Conservation (phyloP, 78 protist species). For the slime mould (Dictyostelium discoideum) region DNA sequence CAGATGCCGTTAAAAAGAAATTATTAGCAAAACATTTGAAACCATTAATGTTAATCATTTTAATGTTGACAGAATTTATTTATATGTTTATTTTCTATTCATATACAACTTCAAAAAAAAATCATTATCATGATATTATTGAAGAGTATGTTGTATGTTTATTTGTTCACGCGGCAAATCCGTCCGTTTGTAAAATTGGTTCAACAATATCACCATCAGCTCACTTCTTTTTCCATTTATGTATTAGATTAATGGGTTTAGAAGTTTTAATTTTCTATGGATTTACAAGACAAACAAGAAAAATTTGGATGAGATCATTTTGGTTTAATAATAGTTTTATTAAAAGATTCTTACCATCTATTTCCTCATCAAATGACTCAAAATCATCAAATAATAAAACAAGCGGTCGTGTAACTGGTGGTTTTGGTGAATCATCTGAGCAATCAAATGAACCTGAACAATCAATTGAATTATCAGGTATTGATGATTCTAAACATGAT, state of each 20-base stretch:
- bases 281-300: neutral
- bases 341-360: neutral
- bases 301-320: slow-evolving; percentile 35
- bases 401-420: neutral
- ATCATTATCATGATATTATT: neutral
- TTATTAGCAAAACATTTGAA: neutral
- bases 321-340: neutral
- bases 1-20: neutral
- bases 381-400: neutral
- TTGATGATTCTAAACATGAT: neutral
- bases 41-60: neutral
- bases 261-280: slow-evolving; percentile 49
- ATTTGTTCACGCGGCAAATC: neutral
- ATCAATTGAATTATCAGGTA: neutral
- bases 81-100: slow-evolving; percentile 17
- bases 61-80: neutral
- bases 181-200: neutral
- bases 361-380: neutral
- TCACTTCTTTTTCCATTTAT: slow-evolving; percentile 6
- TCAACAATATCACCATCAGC: neutral
- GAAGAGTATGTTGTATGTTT: neutral
- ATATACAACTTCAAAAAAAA: neutral
- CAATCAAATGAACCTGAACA: neutral
- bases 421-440: neutral
- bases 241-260: slow-evolving; percentile 16